Percentiles rank a stretch among this genome's conserved stretches.
Evolutionary conservation across 495 filamentous ascomycete genomes (phyloP).

Genomic region (Ascodesmis nigricans): DNA sequence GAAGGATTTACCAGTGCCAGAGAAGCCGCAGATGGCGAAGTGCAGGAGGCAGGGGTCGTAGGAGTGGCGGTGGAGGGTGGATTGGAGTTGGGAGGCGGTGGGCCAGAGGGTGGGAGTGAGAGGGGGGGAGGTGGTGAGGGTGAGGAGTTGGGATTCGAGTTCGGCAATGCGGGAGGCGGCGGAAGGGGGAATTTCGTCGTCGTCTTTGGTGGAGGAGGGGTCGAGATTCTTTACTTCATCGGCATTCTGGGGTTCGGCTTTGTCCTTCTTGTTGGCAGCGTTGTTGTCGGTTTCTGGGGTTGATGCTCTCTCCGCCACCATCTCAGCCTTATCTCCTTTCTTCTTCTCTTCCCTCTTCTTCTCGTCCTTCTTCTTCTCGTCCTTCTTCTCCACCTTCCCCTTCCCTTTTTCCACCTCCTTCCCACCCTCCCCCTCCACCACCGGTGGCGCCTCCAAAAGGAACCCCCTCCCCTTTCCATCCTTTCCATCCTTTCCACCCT

Average conservation of each 20-base stretch:
- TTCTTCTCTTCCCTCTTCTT: conserved; percentile 2
- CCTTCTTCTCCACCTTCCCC: conserved; percentile 1
- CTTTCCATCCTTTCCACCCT: too few relatives aligned
- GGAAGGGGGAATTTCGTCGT: neutral
- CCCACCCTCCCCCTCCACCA: too few relatives aligned
- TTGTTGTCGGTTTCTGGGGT: neutral
- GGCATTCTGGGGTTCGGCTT: neutral
- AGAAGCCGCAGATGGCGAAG: conserved; percentile 7
- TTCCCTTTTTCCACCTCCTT: neutral
- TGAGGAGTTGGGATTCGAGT: neutral
- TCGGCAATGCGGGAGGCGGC: neutral
- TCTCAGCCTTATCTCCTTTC: neutral
- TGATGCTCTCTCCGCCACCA: too few relatives aligned
- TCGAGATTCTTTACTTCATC: neutral
- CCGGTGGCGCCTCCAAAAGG: too few relatives aligned
- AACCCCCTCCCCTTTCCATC: too few relatives aligned
- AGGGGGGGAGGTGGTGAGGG: too few relatives aligned
- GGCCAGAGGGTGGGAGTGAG: neutral
- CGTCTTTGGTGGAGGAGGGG: neutral
- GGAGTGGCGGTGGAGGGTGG: too few relatives aligned
- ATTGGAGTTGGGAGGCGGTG: neutral
- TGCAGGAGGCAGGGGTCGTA: conserved; percentile 2
- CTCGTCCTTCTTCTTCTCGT: neutral
- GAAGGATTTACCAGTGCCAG: conserved; percentile 11
- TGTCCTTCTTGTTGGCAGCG: neutral